These are phyloP conservation scores for Zanthoxylum bungeanum DNA, from an alignment of 345 rosid species.

Conservation along the genomic window DNA sequence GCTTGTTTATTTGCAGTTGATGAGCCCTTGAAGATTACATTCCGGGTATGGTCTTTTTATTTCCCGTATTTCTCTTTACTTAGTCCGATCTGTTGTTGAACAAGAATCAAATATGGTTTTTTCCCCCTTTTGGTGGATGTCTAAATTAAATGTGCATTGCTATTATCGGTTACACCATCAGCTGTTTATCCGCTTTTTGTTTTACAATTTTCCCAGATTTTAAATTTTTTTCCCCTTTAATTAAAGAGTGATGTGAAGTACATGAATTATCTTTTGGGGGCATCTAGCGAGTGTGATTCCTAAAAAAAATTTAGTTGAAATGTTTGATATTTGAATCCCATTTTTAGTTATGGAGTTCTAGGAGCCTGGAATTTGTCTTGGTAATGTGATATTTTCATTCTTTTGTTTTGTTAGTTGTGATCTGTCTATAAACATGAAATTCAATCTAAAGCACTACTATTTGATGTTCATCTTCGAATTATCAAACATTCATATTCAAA, in stretches of 20 bases:
- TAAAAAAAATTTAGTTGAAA: too few species aligned
- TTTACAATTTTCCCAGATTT: not conserved
- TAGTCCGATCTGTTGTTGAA: slow-evolving; percentile 19
- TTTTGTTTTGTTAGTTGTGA: not conserved
- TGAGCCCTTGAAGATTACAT: slow-evolving; percentile 50
- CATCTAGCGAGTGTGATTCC: not conserved
- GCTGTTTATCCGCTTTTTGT: not conserved
- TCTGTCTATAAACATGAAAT: not conserved
- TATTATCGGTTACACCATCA: not conserved
- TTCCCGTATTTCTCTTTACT: not conserved
- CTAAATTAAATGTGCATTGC: not conserved
- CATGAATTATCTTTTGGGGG: too few species aligned
- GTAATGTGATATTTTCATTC: not conserved
- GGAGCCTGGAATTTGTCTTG: slow-evolving; percentile 8
- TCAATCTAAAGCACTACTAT: not conserved
- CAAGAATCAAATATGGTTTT: too few species aligned
- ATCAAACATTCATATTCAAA: too few species aligned
- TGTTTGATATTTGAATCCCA: not conserved
- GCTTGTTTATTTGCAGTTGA: slow-evolving; percentile 44
- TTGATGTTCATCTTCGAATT: too few species aligned
- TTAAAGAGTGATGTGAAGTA: not conserved
- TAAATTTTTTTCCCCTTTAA: too few species aligned
- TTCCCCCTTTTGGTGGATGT: too few species aligned
- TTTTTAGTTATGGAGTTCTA: not conserved
- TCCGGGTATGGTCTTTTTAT: slow-evolving; percentile 42